phyloP scores from a whole-genome alignment of 2,329 filamentous ascomycete species.

The Ceratocystis cacaofunesta region DNA sequence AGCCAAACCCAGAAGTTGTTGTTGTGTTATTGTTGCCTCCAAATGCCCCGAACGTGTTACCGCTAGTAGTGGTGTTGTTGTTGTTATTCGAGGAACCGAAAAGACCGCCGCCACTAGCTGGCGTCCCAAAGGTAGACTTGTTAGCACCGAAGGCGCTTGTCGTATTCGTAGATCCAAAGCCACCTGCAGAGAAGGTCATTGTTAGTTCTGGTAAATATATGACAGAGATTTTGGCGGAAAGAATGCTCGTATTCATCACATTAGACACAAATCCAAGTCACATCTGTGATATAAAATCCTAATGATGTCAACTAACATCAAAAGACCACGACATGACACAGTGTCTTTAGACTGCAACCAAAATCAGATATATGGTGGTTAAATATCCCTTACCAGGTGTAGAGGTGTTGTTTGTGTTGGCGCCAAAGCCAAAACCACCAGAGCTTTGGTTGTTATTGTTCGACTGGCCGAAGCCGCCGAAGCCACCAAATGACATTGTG shows the following conservation, averaged over 20 bases:
- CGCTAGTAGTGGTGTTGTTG: conserved; percentile 24
- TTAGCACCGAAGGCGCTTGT: conserved; percentile 26
- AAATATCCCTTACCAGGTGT: conserved; percentile 17
- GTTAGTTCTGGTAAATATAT: conserved; percentile 6
- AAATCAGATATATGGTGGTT: not conserved
- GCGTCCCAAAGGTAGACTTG: conserved; percentile 38
- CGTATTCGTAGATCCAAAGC: conserved; percentile 21
- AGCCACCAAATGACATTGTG: conserved; percentile 41
- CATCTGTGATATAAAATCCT: too few species aligned
- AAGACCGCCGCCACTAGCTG: conserved; percentile 23
- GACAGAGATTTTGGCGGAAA: not conserved
- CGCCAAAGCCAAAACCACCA: conserved; percentile 28
- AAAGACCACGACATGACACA: not conserved
- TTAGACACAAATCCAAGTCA: too few species aligned
- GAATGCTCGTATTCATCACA: too few species aligned
- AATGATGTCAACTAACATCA: not conserved
- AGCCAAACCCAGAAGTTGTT: conserved; percentile 16
- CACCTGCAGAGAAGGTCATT: conserved; percentile 17
- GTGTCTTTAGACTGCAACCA: not conserved
- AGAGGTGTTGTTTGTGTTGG: conserved; percentile 26
- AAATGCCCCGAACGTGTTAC: conserved; percentile 24
- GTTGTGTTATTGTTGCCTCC: conserved; percentile 22
- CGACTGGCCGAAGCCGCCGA: conserved; percentile 33
- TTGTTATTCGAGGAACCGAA: conserved; percentile 25
- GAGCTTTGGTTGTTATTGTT: conserved; percentile 30